Evolutionary conservation across 2,329 filamentous ascomycete genomes (phyloP), one percentile per base, ranked within the genome.

Genomic region (Monilinia aucupariae): DNA sequence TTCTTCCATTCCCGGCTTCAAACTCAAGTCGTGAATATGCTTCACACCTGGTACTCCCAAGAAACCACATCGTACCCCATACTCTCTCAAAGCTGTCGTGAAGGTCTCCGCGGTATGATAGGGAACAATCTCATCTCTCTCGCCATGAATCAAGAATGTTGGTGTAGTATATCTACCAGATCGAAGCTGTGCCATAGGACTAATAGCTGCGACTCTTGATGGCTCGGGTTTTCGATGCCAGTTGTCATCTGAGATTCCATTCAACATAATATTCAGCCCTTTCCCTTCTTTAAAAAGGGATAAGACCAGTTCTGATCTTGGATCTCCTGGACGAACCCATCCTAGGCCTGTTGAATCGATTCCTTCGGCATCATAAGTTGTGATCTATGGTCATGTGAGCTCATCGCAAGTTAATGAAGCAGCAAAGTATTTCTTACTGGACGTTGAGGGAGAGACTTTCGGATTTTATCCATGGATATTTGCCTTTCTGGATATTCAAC

Each of bases 141-240:
- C 51, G 13, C 41, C 59, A 9, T 55, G 50, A n/a, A 61, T 61
- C n/a, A 61, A 52, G 30, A 47, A 61, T 25, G 59, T 61, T 22
- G 50, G 50, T n/a, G 27, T 50, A 4, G 17, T 20, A 27, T 61
- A 53, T 32, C 13, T 52, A 25, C 59, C 59, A 8, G 30, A 27
- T 4, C 48, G 59, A 9, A 61, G 34, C 49, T 53, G 59, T 39
- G 59, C 48, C 30, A 61, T 37, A 15, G 48, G 37, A 34, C 39
- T 54, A 10, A 45, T 39, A 17, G 27, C 50, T 22, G 22, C 37
- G 45, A 54, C 10, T 7, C n/a, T 17, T 22, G 54, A 39, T 22
- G 32, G 27, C 20, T 30, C 22, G 9, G 48, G 49, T 3, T 41
- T 48, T 39, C 34, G 27, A n/a, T 17, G 25, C 56, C 43, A 49